These are phyloP conservation scores for Sclerospora graminicola DNA, from an alignment of 352 stramenopile genomes.

Conservation along the genomic window DNA sequence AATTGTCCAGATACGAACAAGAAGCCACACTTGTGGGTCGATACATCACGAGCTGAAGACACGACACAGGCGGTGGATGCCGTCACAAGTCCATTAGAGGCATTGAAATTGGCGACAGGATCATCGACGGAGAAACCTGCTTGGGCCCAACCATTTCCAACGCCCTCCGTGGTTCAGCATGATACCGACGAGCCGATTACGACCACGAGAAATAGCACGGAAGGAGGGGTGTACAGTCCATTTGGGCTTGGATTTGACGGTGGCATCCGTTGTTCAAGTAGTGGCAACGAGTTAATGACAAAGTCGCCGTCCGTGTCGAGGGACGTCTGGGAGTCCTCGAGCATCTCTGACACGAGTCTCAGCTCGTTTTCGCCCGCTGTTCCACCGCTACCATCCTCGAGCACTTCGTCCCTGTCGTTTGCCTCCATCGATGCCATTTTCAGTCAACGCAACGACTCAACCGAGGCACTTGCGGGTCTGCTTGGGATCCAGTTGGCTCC, in stretches of 20 bases:
- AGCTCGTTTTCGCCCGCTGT: slow-evolving; percentile 10
- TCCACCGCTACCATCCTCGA: slow-evolving; percentile 4
- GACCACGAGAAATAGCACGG: slow-evolving; percentile 2
- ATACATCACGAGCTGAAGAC: slow-evolving; percentile 29
- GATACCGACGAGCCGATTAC: slow-evolving; percentile 23
- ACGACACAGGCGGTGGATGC: slow-evolving; percentile 13
- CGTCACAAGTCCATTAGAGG: slow-evolving; percentile 52
- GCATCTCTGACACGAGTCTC: slow-evolving; percentile 5
- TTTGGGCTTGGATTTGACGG: slow-evolving; percentile 69
- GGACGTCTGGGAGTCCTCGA: slow-evolving; percentile 21
- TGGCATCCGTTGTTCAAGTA: slow-evolving; percentile 36
- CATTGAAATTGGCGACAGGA: slow-evolving; percentile 52
- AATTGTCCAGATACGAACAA: slow-evolving; percentile 7
- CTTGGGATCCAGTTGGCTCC: slow-evolving; percentile 46
- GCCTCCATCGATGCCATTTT: slow-evolving; percentile 80
- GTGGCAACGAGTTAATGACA: slow-evolving; percentile 11
- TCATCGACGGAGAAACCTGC: slow-evolving; percentile 50
- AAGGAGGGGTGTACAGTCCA: slow-evolving; percentile 44
- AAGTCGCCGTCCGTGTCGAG: slow-evolving; percentile 2
- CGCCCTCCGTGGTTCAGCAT: slow-evolving; percentile 22
- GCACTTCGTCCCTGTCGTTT: slow-evolving; percentile 47
- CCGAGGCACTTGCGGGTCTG: slow-evolving; percentile 53
- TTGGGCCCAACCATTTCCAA: slow-evolving; percentile 64
- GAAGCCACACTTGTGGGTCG: slow-evolving; percentile 39
- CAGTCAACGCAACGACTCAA: slow-evolving; percentile 60